Base-by-base conservation (phyloP, 257 asterid species). In the Solanum microdontum region DNA sequence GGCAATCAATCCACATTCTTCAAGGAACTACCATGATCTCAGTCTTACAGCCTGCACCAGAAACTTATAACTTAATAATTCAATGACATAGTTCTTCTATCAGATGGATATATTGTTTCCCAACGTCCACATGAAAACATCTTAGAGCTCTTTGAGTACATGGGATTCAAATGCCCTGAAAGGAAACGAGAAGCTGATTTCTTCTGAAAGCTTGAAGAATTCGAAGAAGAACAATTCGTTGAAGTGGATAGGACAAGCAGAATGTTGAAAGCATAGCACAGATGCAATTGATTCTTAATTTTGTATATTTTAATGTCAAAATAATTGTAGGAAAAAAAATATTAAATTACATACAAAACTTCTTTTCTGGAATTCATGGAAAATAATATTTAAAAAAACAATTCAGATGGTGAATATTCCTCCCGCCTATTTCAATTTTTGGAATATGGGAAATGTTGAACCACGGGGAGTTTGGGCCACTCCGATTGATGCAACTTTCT, bases 1-100 rank as follows among this genome's bases (percentile, higher is more conserved):
- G 91, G 86, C 94, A 94, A 86, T 85, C 91, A 58, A 92, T 94
- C 51, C 95, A 91, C 77, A 89, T 91, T 77, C 79, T 93, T 15
- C 91, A 92, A 83, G 92, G 93, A 43, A 94, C 94, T 28, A 85
- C 91, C 80, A 89, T 93, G 15, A 84, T 93, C 76, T 88, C 97
- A 37, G 95, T 94, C 84, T 93, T 94, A 32, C 97, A 91, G 88
- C 97, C 97, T 17, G 94, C 97, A 40, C 94, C 95, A 32, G 95
- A 94, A 87, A 93, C 95, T 3, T 94, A 89, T 85, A 91, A 93
- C 88, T 92, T 94, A 43, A 43, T 43, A 11, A 17, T 94, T 94
- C 86, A 94, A 93, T 51, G 94, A 90, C 74, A 89, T 94, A 11
- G 90, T 94, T 37, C 83, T 94, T 87, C 90, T 94, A 93, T 90